Evolutionary conservation across 495 filamentous ascomycete species (phyloP).

Genomic region (Tirmania nivea): DNA sequence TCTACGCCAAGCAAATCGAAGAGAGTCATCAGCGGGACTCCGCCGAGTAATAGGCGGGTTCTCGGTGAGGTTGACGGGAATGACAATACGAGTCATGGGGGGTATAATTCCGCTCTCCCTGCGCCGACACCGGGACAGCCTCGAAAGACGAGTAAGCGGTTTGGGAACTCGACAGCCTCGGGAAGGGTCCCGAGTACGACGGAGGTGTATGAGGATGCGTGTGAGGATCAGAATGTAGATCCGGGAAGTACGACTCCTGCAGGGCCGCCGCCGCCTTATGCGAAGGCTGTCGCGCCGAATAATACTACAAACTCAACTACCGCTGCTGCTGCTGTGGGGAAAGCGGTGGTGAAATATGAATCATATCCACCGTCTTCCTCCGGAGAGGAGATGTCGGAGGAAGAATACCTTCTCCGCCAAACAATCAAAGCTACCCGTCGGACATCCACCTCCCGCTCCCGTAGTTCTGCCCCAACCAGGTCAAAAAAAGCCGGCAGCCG

Average conservation of each 20-base stretch:
- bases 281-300: conserved; percentile 1
- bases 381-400: conserved; percentile 13
- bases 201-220: conserved; percentile 22
- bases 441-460: conserved; percentile 3
- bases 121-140: conserved; percentile 93
- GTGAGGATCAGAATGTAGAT: conserved; percentile 23
- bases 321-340: conserved; percentile 21
- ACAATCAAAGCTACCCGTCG: conserved; percentile 11
- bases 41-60: conserved; percentile 57
- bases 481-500: conserved; percentile 20
- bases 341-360: conserved; percentile 12
- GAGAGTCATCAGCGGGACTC: conserved; percentile 35
- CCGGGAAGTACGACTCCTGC: conserved; percentile 4
- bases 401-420: conserved; percentile 17
- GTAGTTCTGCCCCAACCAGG: conserved; percentile 20
- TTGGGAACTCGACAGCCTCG: conserved; percentile 27
- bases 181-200: conserved; percentile 34
- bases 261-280: background rate
- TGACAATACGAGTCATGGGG: conserved; percentile 33
- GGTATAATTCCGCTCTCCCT: conserved; percentile 63
- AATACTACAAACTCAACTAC: conserved; percentile 19
- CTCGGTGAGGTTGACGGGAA: conserved; percentile 81
- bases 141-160: conserved; percentile 45
- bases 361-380: conserved; percentile 1
- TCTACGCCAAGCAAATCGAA: conserved; percentile 58